Evolutionary conservation across 2,329 filamentous ascomycete genomes (phyloP), one percentile per base, ranked within the genome.

Genomic region (Dactylellina parvicollis): DNA sequence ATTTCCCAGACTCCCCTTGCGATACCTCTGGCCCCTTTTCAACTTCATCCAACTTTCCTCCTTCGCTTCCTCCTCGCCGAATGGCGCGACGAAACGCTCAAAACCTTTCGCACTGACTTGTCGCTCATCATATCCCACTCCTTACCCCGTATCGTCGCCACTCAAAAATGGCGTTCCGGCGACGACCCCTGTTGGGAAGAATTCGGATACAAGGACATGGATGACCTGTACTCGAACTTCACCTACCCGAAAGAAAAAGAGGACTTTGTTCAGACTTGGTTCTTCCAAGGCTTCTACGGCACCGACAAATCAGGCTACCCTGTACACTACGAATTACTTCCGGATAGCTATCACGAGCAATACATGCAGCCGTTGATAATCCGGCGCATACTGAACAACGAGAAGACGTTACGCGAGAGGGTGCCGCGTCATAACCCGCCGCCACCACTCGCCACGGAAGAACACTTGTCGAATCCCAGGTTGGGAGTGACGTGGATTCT

Each of bases 71-170:
- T 72, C 1, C 59, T 72, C 16, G 67, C 67, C 16, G 67, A 72
- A 55, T 72, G 67, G 67, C 67, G 67, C 50, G 67, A 72, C 38
- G 67, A 72, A 60, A 59, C 64, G 10, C 52, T 65, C 8, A 72
- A 72, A 34, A 7, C 52, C 1, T 46, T 54, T 16, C 67, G 67
- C 4, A 72, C 57, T 10, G 50, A 64, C n/a, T 44, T 65, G 2
- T 10, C 30, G 3, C 22, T 65, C 0, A 72, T 72, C 12, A 42
- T 72, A 2, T 54, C 67, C 10, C 46, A 72, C 46, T 59, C 67
- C 5, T 32, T 65, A n/a, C 38, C 42, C 3, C 67, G 67, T 14
- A 10, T 72, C 18, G 7, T 59, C 8, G 44, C 52, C 2, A 52
- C 59, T 0, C 67, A 72, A 20, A 72, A 52, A 59, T 72, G 67